Base-by-base conservation (phyloP, 2,329 filamentous ascomycete genomes). In the Beauveria sp. region DNA sequence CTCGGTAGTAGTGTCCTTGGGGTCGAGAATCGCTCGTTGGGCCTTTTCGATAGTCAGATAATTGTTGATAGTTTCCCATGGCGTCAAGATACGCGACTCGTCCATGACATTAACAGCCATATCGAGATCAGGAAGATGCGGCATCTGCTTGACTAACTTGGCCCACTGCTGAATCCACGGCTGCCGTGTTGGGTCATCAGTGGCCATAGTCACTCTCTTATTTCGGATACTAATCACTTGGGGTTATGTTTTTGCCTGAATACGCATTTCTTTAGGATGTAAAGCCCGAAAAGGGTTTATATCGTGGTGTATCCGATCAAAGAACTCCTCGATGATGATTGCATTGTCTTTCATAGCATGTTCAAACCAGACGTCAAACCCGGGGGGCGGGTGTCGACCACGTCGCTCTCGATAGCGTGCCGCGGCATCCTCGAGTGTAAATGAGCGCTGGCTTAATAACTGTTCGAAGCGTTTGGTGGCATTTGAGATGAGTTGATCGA, bases 231-330 rank as follows among this genome's bases (percentile, higher is more conserved):
- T 31, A 28, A 61, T 54, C 4, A 54, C 42, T 6, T 75, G 69
- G 28, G 71, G 69, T 67, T 72, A 73, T 9, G 69, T 62, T 14
- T 67, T 64, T 26, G 74, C 74, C 54, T 72, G 68, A 42, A 66
- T 64, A 50, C 67, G 66, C 18, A 69, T 67, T 62, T 73, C 68
- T 43, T 70, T 69, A n/a, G 72, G 71, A 43, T 77, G 75, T 18
- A 80, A 67, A 1, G 73, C 80, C 81, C 81, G 83, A 64, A 81
- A 81, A 2, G 81, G 81, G 55, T 77, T 73, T 38, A 84, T 69
- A 66, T 85, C 82, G 65, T 81, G 76, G 70, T 82, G 80, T 59
- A 84, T 79, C 63, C 81, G 80, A 65, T 83, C 78, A 71, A 83
- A 84, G 64, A 83, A 84, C 54, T 80, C 77, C 65, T 84, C 82